Evolutionary conservation across 75 land plant species (phyloP).

Genomic region (Pinus tabuliformis): DNA sequence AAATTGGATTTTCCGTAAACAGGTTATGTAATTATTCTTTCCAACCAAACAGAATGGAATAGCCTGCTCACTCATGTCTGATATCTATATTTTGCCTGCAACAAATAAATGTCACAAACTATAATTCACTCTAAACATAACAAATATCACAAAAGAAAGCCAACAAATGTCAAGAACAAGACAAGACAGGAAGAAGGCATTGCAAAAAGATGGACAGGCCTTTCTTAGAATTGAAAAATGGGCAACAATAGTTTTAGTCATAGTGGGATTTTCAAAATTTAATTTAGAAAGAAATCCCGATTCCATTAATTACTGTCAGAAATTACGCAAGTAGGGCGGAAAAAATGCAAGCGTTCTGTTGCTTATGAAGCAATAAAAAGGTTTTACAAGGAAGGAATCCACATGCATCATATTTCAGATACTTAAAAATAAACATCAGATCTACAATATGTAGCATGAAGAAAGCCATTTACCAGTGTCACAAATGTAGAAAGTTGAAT

Average conservation of each 20-base stretch:
- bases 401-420: not conserved
- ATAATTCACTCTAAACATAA: not conserved
- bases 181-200: not conserved
- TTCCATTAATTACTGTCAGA: too few relatives aligned
- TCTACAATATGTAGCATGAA: not conserved
- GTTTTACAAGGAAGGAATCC: not conserved
- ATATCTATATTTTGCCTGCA: not conserved
- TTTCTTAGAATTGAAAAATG: too few relatives aligned
- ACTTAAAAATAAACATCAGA: not conserved
- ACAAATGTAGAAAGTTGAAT: conserved; percentile 7
- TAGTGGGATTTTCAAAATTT: too few relatives aligned
- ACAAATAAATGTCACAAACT: not conserved
- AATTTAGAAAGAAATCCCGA: too few relatives aligned
- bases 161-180: not conserved
- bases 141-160: not conserved
- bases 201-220: not conserved
- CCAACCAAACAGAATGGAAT: not conserved
- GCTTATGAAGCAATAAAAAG: not conserved
- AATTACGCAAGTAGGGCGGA: not conserved
- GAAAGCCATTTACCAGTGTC: not conserved
- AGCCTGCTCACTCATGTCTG: not conserved
- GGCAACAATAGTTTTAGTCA: too few relatives aligned
- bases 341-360: not conserved
- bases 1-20: not conserved
- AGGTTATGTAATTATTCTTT: not conserved